Percentiles rank a stretch among this genome's conserved stretches.
phyloP scores from a whole-genome alignment of 202 grass and related monocot species.

The Alloteropsis angusta region DNA sequence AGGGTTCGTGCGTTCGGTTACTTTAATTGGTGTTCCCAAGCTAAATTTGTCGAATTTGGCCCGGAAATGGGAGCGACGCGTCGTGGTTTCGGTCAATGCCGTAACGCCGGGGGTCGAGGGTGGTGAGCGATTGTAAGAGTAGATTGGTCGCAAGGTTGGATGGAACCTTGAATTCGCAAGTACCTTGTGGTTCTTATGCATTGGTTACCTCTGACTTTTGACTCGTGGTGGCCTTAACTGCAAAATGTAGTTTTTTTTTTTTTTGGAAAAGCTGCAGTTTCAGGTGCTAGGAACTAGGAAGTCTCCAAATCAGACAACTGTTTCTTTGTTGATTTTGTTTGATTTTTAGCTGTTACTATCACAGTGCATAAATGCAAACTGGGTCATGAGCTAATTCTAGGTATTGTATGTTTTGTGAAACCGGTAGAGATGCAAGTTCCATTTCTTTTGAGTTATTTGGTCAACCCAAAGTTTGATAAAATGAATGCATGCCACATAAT shows the following conservation, averaged over 20 bases:
- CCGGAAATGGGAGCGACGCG: background rate
- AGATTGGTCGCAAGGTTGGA: background rate
- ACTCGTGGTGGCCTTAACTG: background rate
- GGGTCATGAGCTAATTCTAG: background rate
- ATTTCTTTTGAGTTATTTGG: too few species aligned
- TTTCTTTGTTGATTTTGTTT: background rate
- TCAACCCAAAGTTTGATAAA: too few species aligned
- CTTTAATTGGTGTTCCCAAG: background rate
- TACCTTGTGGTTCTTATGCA: background rate
- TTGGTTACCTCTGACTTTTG: slow-evolving; percentile 1
- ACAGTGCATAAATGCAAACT: slow-evolving; percentile 10
- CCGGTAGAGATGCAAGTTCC: too few species aligned
- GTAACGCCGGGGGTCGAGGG: background rate
- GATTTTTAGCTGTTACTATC: background rate
- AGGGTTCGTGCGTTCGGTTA: background rate
- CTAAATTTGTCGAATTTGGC: slow-evolving; percentile 17
- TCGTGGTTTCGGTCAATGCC: slow-evolving; percentile 16
- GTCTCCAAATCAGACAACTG: background rate
- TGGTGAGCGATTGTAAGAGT: slow-evolving; percentile 4
- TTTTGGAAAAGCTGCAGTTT: background rate
- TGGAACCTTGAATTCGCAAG: background rate
- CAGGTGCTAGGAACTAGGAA: background rate
- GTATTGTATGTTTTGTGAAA: background rate
- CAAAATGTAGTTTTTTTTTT: background rate
- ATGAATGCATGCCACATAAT: too few species aligned